Percentiles rank a stretch among this genome's conserved stretches.
phyloP scores from a whole-genome alignment of 768 basidiomycete species.

The Russula ochroleuca region DNA sequence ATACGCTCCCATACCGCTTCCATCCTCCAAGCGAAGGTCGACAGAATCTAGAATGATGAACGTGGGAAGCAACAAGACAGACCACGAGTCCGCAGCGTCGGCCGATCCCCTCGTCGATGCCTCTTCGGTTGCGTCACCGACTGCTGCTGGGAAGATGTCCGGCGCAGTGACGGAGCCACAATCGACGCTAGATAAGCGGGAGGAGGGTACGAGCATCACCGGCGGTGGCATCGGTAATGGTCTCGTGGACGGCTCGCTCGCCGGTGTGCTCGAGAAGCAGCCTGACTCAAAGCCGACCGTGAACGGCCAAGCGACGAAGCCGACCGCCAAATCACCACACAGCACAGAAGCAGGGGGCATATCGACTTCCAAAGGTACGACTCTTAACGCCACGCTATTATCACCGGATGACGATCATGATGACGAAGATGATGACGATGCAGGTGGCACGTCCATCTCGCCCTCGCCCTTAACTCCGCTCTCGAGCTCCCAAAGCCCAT shows the following conservation, averaged over 20 bases:
- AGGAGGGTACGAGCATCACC: background rate
- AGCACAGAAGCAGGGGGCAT: background rate
- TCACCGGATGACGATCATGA: background rate
- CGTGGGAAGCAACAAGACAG: conserved; percentile 17
- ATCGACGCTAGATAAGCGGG: background rate
- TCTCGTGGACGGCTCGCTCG: background rate
- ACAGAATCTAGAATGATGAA: conserved; percentile 25
- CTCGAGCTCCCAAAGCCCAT: conserved; percentile 13
- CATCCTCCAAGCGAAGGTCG: conserved; percentile 31
- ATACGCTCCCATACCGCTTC: conserved; percentile 48
- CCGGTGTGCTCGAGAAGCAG: background rate
- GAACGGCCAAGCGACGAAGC: conserved; percentile 3
- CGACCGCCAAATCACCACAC: background rate
- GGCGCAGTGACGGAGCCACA: background rate
- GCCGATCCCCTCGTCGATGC: background rate
- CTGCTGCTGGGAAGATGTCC: background rate
- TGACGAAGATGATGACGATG: background rate
- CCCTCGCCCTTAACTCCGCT: conserved; percentile 16
- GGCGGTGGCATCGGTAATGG: background rate
- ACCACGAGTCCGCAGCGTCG: conserved; percentile 17
- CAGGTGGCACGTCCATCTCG: background rate
- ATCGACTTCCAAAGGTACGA: background rate
- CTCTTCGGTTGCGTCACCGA: background rate
- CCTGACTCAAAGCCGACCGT: background rate
- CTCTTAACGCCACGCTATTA: background rate